Conservation (phyloP, 805 yeast genomes). For the Dipodascopsis uninucleata region DNA sequence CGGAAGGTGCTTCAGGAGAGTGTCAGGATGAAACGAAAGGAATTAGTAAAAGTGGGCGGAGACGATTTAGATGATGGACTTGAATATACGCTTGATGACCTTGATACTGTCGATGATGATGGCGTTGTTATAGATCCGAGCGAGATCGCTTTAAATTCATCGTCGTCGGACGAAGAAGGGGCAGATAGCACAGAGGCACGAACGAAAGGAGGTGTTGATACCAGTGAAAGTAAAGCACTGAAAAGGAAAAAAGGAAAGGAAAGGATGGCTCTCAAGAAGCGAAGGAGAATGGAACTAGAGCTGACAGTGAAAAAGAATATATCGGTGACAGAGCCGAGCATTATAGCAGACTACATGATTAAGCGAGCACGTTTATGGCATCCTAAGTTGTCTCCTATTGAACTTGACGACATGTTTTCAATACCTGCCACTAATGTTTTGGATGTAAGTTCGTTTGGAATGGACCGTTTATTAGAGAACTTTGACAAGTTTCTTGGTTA, state of each 20-base stretch:
- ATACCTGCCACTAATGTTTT: conserved; percentile 9
- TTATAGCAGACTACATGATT: conserved; percentile 22
- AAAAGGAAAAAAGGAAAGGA: conserved; percentile 17
- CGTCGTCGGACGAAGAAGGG: conserved; percentile 3
- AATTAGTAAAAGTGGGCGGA: conserved; percentile 1
- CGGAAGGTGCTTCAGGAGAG: not conserved
- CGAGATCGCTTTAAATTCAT: conserved; percentile 4
- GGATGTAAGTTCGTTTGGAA: conserved; percentile 16
- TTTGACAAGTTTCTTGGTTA: conserved; percentile 8
- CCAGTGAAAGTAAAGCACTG: conserved; percentile 6
- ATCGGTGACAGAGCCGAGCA: conserved; percentile 4
- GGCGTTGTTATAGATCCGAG: conserved; percentile 3
- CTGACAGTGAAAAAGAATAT: conserved; percentile 14
- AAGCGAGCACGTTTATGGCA: conserved; percentile 16
- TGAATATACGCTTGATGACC: conserved; percentile 17
- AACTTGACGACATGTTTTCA: conserved; percentile 19
- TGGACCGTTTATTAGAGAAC: conserved; percentile 3
- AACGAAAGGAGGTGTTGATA: not conserved
- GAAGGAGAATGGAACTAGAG: conserved; percentile 20
- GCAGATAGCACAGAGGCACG: not conserved
- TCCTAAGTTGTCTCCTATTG: conserved; percentile 19
- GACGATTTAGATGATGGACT: conserved; percentile 28
- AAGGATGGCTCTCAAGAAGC: conserved; percentile 13
- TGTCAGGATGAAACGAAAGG: not conserved
- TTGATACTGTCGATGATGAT: conserved; percentile 4